Base-by-base conservation (phyloP, 257 asterid species). In the Osmanthus fragrans region DNA sequence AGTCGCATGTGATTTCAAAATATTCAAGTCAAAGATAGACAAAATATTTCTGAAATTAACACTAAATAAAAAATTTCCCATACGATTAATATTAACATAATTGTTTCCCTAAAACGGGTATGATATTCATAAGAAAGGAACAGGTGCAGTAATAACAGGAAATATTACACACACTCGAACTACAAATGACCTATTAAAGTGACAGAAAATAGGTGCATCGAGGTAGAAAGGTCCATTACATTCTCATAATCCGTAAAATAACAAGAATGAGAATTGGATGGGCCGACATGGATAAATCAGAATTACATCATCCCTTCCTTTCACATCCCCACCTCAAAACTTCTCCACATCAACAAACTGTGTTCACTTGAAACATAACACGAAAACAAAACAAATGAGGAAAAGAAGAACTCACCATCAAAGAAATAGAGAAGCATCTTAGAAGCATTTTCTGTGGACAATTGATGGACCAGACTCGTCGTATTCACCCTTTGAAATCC, bases 391-490 rank as follows among this genome's bases (percentile, higher is more conserved):
- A 75, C 75, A 79, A 64, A 79, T 19, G 42, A 75, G 60, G 9
- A 29, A 77, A 74, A 58, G 51, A 51, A 45, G 70, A 73, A 71
- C 82, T 80, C 82, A 74, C 82, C 86, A 77, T 32, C 69, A 4
- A 51, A 0, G 68, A 10, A 66, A 32, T 40, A 76, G 47, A 70
- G 12, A 40, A 79, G 56, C 86, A 80, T 47, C 85, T 83, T 78
- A 86, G 81, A 86, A 86, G 86, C 89, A 86, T 76, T 86, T 86
- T 73, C 89, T 86, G 89, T 86, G 89, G 67, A 86, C 89, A 56
- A 86, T 86, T 39, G 89, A 83, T 63, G 89, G 89, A 58, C 89
- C 89, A 65, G 89, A 83, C 83, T 86, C 89, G 4, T 86, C 89
- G 9, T 86, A 83, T 68, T 86, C 89, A 4, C 82, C 83, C 87